Evolutionary conservation across 352 stramenopile species (phyloP).

Genomic region (Phytophthora hybrid): DNA sequence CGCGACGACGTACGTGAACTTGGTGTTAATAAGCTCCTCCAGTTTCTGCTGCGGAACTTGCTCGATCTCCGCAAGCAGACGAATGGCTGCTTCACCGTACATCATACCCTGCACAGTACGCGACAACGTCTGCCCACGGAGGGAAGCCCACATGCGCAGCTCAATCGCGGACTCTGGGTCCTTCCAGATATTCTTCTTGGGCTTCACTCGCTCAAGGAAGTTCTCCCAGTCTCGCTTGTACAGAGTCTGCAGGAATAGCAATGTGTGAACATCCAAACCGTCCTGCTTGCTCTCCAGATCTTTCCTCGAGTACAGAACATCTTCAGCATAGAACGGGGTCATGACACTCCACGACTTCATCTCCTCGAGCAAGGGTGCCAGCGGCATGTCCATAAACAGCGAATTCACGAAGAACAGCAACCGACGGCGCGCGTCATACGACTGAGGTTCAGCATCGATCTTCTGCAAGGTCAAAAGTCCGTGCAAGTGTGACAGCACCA

Average conservation of each 20-base stretch:
- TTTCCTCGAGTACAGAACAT: conserved; percentile 97
- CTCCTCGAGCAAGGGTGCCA: conserved; percentile 95
- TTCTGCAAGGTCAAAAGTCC: conserved; percentile 96
- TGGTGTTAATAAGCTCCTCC: conserved; percentile 97
- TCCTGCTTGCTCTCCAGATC: conserved; percentile 97
- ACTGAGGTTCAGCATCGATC: conserved; percentile 97
- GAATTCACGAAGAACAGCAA: conserved; percentile 99
- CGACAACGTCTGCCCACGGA: conserved; percentile 97
- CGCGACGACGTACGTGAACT: conserved; percentile 99
- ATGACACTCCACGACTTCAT: conserved; percentile 99
- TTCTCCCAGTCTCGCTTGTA: conserved; percentile 99
- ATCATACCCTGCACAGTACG: conserved; percentile 99
- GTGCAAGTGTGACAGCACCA: conserved; percentile 91
- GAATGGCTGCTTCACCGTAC: conserved; percentile 98
- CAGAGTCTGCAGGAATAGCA: conserved; percentile 95
- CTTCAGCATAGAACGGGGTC: conserved; percentile 99
- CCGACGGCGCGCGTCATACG: conserved; percentile 95
- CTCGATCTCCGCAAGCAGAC: conserved; percentile 97
- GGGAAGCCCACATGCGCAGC: conserved; percentile 97
- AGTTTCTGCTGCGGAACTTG: conserved; percentile 89
- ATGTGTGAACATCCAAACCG: conserved; percentile 90
- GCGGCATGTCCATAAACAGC: conserved; percentile 99
- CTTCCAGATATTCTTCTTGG: conserved; percentile 94
- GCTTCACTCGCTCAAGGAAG: conserved; percentile 96
- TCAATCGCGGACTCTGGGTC: conserved; percentile 87